These are phyloP conservation scores for Salix suchowensis DNA, from an alignment of 345 rosid species.

Conservation along the genomic window DNA sequence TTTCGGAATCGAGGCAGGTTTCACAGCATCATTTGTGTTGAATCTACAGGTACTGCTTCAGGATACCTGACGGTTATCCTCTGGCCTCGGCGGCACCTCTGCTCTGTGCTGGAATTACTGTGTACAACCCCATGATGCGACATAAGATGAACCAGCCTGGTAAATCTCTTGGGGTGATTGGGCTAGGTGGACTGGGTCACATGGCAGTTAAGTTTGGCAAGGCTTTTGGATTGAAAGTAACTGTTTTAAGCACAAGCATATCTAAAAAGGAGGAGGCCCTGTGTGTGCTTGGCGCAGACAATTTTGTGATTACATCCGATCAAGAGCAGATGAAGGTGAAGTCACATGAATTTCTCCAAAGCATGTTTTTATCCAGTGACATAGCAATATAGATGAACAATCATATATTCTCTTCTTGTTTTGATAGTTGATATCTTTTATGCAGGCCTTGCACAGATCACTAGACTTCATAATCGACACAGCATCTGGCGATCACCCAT, in stretches of 20 bases:
- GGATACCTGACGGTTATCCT: constrained; percentile 62
- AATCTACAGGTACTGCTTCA: constrained; percentile 68
- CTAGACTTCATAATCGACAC: constrained; percentile 79
- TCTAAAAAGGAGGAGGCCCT: constrained; percentile 71
- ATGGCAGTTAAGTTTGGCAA: constrained; percentile 85
- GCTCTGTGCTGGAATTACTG: neutral
- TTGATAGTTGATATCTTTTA: neutral
- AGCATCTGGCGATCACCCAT: constrained; percentile 82
- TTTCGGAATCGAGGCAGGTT: neutral
- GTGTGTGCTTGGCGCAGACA: constrained; percentile 49
- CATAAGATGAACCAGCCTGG: neutral
- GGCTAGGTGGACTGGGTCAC: constrained; percentile 82
- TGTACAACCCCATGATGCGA: neutral
- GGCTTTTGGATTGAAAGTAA: constrained; percentile 65
- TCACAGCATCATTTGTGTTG: neutral
- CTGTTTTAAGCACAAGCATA: constrained; percentile 68
- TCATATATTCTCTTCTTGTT: neutral
- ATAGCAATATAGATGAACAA: neutral
- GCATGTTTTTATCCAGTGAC: neutral
- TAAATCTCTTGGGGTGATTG: constrained; percentile 20
- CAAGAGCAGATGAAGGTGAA: constrained; percentile 73
- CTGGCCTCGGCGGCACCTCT: constrained; percentile 26
- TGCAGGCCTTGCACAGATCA: constrained; percentile 57
- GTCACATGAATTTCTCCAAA: neutral
- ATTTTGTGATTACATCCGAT: constrained; percentile 70